Conservation (phyloP, 176 grass and related monocot genomes). For the bread wheat (Triticum aestivum) region IWGSC_CS_RefSeq_v2.1 NC_057805.1:309060153-309060652, state of each 20-base stretch:
- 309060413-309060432: not conserved
- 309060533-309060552: not conserved
- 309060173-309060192: conserved; percentile 58
- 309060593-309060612: too few relatives aligned
- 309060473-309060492: not conserved
- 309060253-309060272: conserved; percentile 41
- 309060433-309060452: not conserved
- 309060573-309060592: not conserved
- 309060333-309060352: conserved; percentile 32
- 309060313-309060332: conserved; percentile 13
- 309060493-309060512: not conserved
- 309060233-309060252: conserved; percentile 29
- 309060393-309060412: conserved; percentile 50
- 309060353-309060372: conserved; percentile 43
- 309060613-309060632: not conserved
- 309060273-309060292: conserved; percentile 51
- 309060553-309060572: not conserved
- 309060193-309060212: not conserved
- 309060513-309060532: not conserved
- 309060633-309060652: not conserved
- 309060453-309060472: not conserved
- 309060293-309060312: conserved; percentile 60
- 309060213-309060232: not conserved
- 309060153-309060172: conserved; percentile 71
- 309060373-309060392: conserved; percentile 33